Conservation (phyloP, 139 green algal species). For the Zygnema circumcarinatum region DNA sequence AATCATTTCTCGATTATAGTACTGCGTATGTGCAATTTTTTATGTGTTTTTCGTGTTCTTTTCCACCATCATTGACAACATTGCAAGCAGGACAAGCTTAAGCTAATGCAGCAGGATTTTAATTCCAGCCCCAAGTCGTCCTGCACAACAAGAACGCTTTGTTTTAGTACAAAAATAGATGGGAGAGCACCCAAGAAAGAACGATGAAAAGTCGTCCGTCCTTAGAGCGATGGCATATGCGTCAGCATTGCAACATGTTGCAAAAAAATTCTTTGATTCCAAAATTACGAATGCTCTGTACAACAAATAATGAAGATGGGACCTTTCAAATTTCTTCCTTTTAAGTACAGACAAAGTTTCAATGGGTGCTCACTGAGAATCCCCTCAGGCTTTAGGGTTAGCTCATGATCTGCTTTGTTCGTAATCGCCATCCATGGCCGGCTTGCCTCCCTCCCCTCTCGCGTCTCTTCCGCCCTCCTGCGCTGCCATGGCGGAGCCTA, state of each 20-base stretch:
- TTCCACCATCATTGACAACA: too few relatives aligned
- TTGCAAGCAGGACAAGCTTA: too few relatives aligned
- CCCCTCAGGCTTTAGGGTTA: not conserved
- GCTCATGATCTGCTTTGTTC: not conserved
- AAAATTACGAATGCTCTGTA: too few relatives aligned
- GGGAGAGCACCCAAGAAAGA: not conserved
- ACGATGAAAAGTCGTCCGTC: not conserved
- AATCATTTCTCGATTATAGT: too few relatives aligned
- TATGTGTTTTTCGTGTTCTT: too few relatives aligned
- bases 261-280: not conserved
- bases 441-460: not conserved
- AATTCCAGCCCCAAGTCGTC: not conserved
- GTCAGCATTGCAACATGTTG: too few relatives aligned
- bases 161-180: not conserved
- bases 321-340: too few relatives aligned
- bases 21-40: too few relatives aligned
- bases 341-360: not conserved
- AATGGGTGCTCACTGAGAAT: not conserved
- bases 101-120: too few relatives aligned
- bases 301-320: too few relatives aligned
- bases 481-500: not conserved
- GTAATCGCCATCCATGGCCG: constrained; percentile 1
- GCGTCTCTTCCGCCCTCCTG: not conserved
- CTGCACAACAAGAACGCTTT: not conserved
- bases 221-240: not conserved